Evolutionary conservation across 495 filamentous ascomycete genomes (phyloP), one percentile per base, ranked within the genome.

Genomic region (Penicillium lagena): DNA sequence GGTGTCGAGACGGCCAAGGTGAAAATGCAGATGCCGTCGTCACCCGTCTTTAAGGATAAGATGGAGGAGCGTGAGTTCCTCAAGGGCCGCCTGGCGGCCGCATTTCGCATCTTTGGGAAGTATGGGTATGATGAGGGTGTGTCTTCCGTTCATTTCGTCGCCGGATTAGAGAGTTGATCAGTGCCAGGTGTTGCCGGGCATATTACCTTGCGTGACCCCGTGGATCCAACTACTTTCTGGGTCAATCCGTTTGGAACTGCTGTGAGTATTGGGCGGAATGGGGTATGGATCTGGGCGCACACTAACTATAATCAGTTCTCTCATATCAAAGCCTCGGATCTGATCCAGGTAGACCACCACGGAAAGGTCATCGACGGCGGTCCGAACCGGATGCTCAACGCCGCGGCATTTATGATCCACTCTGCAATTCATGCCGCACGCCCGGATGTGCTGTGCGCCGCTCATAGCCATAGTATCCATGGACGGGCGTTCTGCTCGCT

Each of bases 181-280:
- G 12, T 9, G 7, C 0, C 35, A 10, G 72, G 73, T 15, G 76
- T 80, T 10, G 78, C 78, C 2, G 79, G 79, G 0, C 79, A 82
- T 51, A 81, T 82, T 49, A 81, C 78, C 37, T 49, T 82, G 34
- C 68, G 79, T 22, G 85, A 88, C 55, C 85, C 85, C 9, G 76
- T 88, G 10, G 80, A 86, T 31, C 79, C 82, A 0, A 55, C 58
- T 7, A 78, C 75, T 4, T 89, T 89, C 70, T 89, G 85, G 86
- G 86, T 90, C 14, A 90, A 90, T 48, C 87, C 87, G 0, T 86
- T 89, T 52, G 86, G 87, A 29, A 72, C 80, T 9, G 73, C 82
- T 0, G 22, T 22, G 22, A 22, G 22, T 22, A 22, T 22, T 3
- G 22, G 22, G 22, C 0, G 22, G 22, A 6, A 22, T 22, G 22